Percentiles rank a stretch among this genome's conserved stretches.
Conservation (phyloP, 2,329 filamentous ascomycete species). For the Diaporthe velutina region DNA sequence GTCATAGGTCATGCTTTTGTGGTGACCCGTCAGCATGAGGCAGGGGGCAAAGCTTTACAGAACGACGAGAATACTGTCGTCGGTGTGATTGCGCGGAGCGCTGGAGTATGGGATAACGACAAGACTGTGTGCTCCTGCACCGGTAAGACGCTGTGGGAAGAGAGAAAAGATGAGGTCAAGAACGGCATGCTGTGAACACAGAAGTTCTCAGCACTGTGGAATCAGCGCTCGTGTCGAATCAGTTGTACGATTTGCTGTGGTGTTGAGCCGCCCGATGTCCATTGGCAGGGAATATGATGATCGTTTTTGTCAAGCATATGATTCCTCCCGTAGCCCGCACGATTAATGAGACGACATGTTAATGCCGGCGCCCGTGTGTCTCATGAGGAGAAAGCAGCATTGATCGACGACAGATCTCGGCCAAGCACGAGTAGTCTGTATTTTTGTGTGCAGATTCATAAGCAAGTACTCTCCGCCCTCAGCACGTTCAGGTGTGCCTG, state of each 20-base stretch:
- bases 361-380: background rate
- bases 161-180: conserved; percentile 87
- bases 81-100: conserved; percentile 93
- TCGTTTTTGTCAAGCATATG: background rate
- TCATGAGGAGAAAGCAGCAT: background rate
- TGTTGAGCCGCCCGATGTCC: background rate
- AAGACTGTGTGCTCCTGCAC: conserved; percentile 99
- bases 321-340: background rate
- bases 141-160: conserved; percentile 98
- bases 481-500: background rate
- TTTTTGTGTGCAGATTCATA: background rate
- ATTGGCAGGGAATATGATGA: background rate
- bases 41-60: conserved; percentile 66
- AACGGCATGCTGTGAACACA: conserved; percentile 85
- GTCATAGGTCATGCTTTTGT: conserved; percentile 94
- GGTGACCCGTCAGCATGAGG: conserved; percentile 76
- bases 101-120: conserved; percentile 98
- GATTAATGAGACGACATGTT: background rate
- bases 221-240: too few species aligned
- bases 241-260: conserved; percentile 2
- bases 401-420: background rate
- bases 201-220: background rate
- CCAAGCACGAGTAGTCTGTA: background rate
- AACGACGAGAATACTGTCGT: conserved; percentile 90
- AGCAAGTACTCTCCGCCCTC: background rate